Conservation (phyloP, 139 green algal genomes). For the Haematococcus lacustris region DNA sequence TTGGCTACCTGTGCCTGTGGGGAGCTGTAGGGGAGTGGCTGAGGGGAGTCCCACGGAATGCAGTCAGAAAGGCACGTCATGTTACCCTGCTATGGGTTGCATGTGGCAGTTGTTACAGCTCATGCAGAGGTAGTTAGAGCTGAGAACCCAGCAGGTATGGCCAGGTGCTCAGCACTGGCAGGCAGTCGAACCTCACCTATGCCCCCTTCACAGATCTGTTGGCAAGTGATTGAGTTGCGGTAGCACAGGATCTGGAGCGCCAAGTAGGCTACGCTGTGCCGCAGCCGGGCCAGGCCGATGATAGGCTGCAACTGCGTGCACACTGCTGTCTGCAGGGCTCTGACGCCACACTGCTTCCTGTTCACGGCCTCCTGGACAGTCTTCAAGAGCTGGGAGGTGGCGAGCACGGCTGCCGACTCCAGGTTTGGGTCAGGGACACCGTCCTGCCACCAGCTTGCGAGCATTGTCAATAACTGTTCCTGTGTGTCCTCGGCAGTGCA, state of each 20-base stretch:
- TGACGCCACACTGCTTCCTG: too few species aligned
- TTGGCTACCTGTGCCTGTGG: background rate
- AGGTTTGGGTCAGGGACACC: too few species aligned
- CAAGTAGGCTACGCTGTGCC: constrained; percentile 16
- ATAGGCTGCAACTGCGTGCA: constrained; percentile 9
- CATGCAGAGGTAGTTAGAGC: too few species aligned
- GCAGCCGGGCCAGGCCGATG: background rate
- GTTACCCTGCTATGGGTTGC: background rate
- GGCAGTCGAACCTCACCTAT: constrained; percentile 11
- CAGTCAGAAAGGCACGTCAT: background rate
- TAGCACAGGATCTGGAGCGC: constrained; percentile 35
- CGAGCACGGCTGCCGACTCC: too few species aligned
- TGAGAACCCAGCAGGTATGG: background rate
- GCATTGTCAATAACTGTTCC: too few species aligned
- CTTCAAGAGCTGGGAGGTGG: too few species aligned
- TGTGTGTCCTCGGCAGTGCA: too few species aligned
- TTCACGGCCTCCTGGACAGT: too few species aligned
- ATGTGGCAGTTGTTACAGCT: too few species aligned
- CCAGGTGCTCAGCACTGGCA: background rate
- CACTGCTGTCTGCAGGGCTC: too few species aligned
- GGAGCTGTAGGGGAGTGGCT: background rate
- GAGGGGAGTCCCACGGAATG: background rate
- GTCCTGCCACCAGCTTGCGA: too few species aligned
- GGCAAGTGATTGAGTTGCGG: constrained; percentile 20
- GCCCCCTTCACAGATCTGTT: constrained; percentile 18